phyloP scores from a whole-genome alignment of 2,329 filamentous ascomycete species.

The Calycina marina region DNA sequence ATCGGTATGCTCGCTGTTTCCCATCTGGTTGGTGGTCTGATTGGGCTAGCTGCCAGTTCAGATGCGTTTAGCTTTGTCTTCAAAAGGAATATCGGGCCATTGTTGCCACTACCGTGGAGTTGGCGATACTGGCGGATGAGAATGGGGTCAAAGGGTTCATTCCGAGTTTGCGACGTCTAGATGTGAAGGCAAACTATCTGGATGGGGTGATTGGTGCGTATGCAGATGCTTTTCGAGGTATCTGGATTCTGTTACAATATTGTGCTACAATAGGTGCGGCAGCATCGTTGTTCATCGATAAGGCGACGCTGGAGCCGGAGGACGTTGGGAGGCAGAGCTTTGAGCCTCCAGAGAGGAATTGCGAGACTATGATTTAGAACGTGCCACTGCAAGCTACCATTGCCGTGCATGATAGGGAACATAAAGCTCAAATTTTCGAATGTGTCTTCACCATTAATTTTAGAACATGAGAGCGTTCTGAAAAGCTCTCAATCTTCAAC shows the following conservation, averaged over 20 bases:
- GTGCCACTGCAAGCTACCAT: no score
- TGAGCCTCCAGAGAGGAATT: no score
- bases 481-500: no score
- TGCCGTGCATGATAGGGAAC: no score
- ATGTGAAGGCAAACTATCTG: background rate
- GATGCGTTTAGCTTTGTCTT: conserved; percentile 24
- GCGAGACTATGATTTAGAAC: no score
- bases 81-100: background rate
- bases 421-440: no score
- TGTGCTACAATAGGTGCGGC: conserved; percentile 1
- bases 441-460: no score
- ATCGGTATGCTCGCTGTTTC: conserved; percentile 23
- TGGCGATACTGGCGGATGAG: background rate
- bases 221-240: background rate
- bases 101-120: conserved; percentile 1
- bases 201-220: conserved; percentile 2
- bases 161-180: conserved; percentile 3
- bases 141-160: conserved; percentile 5
- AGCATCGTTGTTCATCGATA: conserved; percentile 3
- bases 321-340: conserved; percentile 2
- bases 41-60: conserved; percentile 24
- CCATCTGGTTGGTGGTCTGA: conserved; percentile 25
- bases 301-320: conserved; percentile 2
- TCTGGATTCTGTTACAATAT: conserved; percentile 1
- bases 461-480: no score